Evolutionary conservation across 2,329 filamentous ascomycete species (phyloP).

Genomic region (Alternaria gansuensis): DNA sequence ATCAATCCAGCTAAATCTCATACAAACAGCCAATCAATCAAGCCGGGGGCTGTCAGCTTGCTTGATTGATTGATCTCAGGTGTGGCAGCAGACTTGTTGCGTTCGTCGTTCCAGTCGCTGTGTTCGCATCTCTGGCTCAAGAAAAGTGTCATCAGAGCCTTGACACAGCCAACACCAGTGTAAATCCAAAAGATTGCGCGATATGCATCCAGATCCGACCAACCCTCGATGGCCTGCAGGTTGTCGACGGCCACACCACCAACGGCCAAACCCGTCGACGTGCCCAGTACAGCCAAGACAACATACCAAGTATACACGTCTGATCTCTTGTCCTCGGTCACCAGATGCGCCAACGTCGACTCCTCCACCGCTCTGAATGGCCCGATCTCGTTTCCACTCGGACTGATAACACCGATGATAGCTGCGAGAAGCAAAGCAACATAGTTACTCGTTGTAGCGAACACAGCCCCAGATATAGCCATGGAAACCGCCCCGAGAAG

Average conservation of each 20-base stretch:
- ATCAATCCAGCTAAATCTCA: no score
- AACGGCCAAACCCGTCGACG: slow-evolving; percentile 44
- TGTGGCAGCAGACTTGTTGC: no score
- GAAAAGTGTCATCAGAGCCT: slow-evolving; percentile 51
- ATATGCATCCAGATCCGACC: slow-evolving; percentile 52
- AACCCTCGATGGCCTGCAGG: slow-evolving; percentile 44
- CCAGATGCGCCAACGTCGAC: slow-evolving; percentile 50
- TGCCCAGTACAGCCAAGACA: slow-evolving; percentile 50
- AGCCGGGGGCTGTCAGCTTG: no score
- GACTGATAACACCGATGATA: slow-evolving; percentile 52
- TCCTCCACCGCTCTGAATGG: slow-evolving; percentile 55
- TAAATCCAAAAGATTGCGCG: slow-evolving; percentile 57
- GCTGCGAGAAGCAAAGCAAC: slow-evolving; percentile 46
- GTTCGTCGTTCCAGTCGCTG: slow-evolving; percentile 15
- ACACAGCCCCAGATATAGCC: slow-evolving; percentile 48
- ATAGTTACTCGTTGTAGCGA: slow-evolving; percentile 48
- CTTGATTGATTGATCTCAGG: no score
- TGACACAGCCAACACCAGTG: slow-evolving; percentile 53
- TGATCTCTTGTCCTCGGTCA: slow-evolving; percentile 39
- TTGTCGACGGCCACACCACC: slow-evolving; percentile 52
- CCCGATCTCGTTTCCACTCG: slow-evolving; percentile 54
- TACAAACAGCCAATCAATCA: no score
- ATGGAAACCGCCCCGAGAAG: slow-evolving; percentile 49
- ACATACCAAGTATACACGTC: slow-evolving; percentile 56
- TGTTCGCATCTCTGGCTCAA: slow-evolving; percentile 54